Percentiles rank a stretch among this genome's conserved stretches.
Evolutionary conservation across 768 basidiomycete species (phyloP).

Genomic region (Trametes gibbosa): DNA sequence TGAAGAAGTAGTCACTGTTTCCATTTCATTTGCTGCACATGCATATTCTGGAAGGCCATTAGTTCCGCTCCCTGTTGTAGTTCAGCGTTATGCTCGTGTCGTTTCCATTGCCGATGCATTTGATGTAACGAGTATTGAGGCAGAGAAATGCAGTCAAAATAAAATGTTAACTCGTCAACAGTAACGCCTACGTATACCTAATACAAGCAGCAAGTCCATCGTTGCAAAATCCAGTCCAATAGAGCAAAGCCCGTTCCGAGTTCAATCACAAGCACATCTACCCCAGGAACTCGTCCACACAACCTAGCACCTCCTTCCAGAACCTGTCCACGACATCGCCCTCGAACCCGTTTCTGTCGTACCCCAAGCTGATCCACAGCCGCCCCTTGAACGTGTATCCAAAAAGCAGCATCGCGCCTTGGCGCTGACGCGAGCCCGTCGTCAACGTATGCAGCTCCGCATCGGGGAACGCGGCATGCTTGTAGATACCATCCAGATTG

Average conservation of each 20-base stretch:
- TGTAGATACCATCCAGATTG: slow-evolving; percentile 79
- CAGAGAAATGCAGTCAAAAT: no score
- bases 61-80: no score
- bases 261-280: neutral
- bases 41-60: no score
- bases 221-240: neutral
- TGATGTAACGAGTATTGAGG: no score
- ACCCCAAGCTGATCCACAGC: slow-evolving; percentile 78
- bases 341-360: slow-evolving; percentile 76
- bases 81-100: no score
- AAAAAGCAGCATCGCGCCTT: slow-evolving; percentile 78
- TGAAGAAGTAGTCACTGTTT: no score
- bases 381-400: slow-evolving; percentile 74
- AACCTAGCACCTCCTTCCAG: slow-evolving; percentile 58
- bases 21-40: no score
- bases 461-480: slow-evolving; percentile 54
- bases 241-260: neutral
- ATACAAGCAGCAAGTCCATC: neutral
- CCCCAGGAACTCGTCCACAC: slow-evolving; percentile 58
- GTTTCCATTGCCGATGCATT: no score
- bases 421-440: slow-evolving; percentile 79
- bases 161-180: neutral
- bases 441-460: slow-evolving; percentile 71
- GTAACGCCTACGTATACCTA: neutral
- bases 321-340: slow-evolving; percentile 57